phyloP scores from a whole-genome alignment of 768 basidiomycete genomes.

The Termitomyces sp. region DNA sequence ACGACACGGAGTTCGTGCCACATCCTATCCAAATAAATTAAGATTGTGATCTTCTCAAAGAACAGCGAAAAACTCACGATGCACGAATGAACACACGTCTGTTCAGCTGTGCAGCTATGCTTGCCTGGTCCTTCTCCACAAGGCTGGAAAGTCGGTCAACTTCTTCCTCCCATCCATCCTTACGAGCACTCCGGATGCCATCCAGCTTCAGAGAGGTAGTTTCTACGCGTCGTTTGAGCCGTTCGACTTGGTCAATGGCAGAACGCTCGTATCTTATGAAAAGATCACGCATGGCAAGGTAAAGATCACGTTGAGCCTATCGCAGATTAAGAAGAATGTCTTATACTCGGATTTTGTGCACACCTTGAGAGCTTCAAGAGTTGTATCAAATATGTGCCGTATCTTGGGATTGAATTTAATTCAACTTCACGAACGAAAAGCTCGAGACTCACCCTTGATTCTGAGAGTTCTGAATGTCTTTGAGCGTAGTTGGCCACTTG shows the following conservation, averaged over 20 bases:
- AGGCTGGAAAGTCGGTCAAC: constrained; percentile 64
- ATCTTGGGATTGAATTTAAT: constrained; percentile 35
- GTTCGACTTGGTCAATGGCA: constrained; percentile 83
- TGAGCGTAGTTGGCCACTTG: constrained; percentile 65
- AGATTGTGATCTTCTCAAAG: neutral
- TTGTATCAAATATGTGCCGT: constrained; percentile 53
- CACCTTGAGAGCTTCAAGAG: constrained; percentile 76
- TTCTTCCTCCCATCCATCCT: constrained; percentile 84
- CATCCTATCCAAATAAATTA: constrained; percentile 47
- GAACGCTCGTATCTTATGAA: constrained; percentile 86
- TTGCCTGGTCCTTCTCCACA: constrained; percentile 84
- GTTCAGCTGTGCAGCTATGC: constrained; percentile 67
- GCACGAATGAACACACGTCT: constrained; percentile 84
- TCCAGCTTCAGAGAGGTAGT: constrained; percentile 71
- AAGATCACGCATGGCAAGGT: constrained; percentile 81
- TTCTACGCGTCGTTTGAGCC: constrained; percentile 83
- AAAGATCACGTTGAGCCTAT: constrained; percentile 78
- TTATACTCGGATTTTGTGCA: constrained; percentile 2
- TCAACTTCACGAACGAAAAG: neutral
- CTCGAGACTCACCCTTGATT: constrained; percentile 54
- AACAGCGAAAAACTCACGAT: constrained; percentile 45
- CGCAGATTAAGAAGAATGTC: neutral
- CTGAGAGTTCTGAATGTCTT: constrained; percentile 67
- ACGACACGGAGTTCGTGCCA: constrained; percentile 96
- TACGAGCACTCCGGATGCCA: constrained; percentile 58